Evolutionary conservation across 2,329 filamentous ascomycete species (phyloP).

Genomic region (Fusarium albosuccineum): DNA sequence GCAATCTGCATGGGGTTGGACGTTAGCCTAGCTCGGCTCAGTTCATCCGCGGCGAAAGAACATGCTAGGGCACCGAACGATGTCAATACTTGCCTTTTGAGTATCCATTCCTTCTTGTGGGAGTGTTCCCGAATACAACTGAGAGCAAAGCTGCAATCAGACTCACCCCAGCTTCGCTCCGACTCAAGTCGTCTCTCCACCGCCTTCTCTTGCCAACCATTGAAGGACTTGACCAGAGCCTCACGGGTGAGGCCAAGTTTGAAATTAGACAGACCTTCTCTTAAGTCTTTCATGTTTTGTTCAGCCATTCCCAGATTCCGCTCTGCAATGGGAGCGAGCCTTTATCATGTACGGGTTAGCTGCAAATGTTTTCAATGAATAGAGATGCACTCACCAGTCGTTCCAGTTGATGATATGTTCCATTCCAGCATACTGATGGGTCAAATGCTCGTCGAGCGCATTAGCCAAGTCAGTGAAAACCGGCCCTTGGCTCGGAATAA

Average conservation of each 20-base stretch:
- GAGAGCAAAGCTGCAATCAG: conserved; percentile 4
- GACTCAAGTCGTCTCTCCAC: conserved; percentile 10
- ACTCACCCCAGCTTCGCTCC: background rate
- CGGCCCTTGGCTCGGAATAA: background rate
- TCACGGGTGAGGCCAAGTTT: background rate
- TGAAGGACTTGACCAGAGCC: conserved; percentile 3
- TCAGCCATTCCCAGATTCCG: background rate
- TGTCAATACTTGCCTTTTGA: conserved; percentile 6
- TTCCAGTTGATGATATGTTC: conserved; percentile 16
- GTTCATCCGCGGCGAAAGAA: background rate
- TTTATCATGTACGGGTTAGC: background rate
- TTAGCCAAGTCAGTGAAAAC: background rate
- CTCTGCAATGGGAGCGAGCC: background rate
- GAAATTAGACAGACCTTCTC: background rate
- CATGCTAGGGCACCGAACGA: background rate
- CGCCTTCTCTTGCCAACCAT: background rate
- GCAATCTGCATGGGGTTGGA: background rate
- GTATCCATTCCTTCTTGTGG: conserved; percentile 3
- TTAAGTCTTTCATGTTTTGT: background rate
- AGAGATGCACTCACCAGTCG: conserved; percentile 11
- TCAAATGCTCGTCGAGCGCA: conserved; percentile 1
- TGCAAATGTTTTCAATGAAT: background rate
- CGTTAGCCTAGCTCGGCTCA: background rate
- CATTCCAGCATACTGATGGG: background rate
- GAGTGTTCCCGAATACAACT: background rate